phyloP scores from a whole-genome alignment of 768 basidiomycete genomes.

The Antrodiella citrinella region DNA sequence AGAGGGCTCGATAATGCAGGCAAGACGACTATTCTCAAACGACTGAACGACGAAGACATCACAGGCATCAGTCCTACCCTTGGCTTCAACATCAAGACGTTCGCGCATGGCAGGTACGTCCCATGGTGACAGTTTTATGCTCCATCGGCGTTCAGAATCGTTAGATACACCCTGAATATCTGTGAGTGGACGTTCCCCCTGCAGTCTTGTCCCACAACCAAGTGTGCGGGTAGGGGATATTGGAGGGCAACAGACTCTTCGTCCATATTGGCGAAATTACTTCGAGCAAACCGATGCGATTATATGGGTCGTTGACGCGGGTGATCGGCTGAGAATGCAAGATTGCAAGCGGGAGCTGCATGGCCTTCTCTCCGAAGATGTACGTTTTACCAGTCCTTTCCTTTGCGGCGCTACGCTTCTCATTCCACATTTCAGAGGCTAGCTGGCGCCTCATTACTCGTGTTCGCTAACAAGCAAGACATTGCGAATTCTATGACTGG shows the following conservation, averaged over 20 bases:
- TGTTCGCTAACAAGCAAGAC: constrained; percentile 98
- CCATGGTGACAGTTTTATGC: constrained; percentile 7
- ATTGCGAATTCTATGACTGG: constrained; percentile 79
- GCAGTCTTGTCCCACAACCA: too few relatives aligned
- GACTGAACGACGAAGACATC: constrained; percentile 89
- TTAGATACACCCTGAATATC: constrained; percentile 71
- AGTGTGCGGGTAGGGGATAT: constrained; percentile 73
- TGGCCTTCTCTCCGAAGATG: constrained; percentile 85
- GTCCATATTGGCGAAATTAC: constrained; percentile 98
- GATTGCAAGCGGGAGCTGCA: constrained; percentile 89
- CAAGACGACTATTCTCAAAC: constrained; percentile 97
- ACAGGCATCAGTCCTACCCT: constrained; percentile 83
- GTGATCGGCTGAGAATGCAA: constrained; percentile 80
- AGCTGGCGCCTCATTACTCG: constrained; percentile 90
- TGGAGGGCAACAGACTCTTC: constrained; percentile 89
- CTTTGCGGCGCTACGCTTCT: not conserved
- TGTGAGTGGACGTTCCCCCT: constrained; percentile 38
- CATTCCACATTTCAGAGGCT: constrained; percentile 50
- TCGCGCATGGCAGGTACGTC: constrained; percentile 78
- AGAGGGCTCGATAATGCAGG: constrained; percentile 98
- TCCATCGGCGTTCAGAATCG: not conserved
- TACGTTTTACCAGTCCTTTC: constrained; percentile 31
- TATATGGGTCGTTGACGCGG: constrained; percentile 98
- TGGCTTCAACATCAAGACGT: constrained; percentile 99
- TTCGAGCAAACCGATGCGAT: constrained; percentile 98